A percentile compares a stretch with the other conserved stretches of the same genome.
phyloP scores from a whole-genome alignment of 306 rosid genomes.

The Carpinus viminea region DNA sequence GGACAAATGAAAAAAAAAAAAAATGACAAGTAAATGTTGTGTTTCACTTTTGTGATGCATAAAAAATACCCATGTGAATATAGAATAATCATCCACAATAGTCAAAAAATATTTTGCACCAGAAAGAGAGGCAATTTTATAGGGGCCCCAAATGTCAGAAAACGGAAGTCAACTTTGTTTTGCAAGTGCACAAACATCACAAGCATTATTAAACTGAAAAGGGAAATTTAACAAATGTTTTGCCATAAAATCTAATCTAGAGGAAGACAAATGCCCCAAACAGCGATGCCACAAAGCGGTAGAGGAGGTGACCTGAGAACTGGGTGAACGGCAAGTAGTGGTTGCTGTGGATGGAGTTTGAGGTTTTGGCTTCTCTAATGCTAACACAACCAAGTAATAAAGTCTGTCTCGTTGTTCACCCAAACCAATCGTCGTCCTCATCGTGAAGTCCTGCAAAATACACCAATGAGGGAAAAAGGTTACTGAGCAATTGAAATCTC shows the following conservation, averaged over 20 bases:
- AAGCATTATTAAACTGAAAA: background rate
- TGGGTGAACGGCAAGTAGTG: background rate
- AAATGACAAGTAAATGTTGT: no score
- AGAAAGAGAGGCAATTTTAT: background rate
- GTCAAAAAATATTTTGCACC: background rate
- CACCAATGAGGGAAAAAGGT: conserved; percentile 4
- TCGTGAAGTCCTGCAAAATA: background rate
- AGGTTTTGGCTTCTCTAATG: background rate
- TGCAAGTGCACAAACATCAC: background rate
- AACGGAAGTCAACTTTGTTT: background rate
- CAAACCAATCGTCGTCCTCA: conserved; percentile 1
- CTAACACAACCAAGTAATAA: background rate
- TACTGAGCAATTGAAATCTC: background rate
- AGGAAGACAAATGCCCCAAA: background rate
- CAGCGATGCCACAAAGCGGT: background rate
- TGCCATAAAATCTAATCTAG: background rate
- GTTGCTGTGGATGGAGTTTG: background rate
- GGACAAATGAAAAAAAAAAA: no score
- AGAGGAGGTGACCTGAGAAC: background rate
- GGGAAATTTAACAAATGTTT: no score
- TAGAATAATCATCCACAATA: no score
- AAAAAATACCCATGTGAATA: no score
- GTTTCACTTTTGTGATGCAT: no score
- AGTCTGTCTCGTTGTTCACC: background rate
- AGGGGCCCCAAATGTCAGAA: background rate